Evolutionary conservation across 306 rosid species (phyloP).

Genomic region (Geum urbanum): DNA sequence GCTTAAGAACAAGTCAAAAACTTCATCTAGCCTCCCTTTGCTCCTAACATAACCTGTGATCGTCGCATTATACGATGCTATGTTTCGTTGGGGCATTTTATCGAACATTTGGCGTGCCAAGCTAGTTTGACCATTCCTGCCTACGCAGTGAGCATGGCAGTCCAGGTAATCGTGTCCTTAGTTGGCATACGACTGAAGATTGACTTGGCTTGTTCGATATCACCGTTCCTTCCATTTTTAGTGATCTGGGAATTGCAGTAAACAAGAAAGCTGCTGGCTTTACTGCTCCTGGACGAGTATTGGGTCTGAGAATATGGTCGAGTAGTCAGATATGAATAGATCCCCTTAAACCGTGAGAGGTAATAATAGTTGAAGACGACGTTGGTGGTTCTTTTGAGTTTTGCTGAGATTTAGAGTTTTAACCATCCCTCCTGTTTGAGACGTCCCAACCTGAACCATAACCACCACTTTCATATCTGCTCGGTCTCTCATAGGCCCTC

Average conservation of each 20-base stretch:
- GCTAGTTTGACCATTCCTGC: conserved; percentile 42
- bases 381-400: not conserved
- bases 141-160: conserved; percentile 79
- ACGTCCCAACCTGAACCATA: no score
- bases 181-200: conserved; percentile 52
- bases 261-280: conserved; percentile 39
- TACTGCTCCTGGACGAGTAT: not conserved
- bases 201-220: conserved; percentile 51
- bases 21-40: conserved; percentile 40
- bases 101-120: conserved; percentile 61
- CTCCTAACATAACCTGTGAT: conserved; percentile 56
- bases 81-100: conserved; percentile 51
- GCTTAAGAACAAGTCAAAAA: conserved; percentile 42
- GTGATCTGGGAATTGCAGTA: conserved; percentile 58
- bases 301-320: conserved; percentile 4
- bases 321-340: conserved; percentile 4
- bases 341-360: conserved; percentile 8
- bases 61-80: conserved; percentile 76
- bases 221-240: conserved; percentile 55
- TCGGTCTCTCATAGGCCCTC: no score
- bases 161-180: conserved; percentile 61
- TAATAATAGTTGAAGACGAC: not conserved
- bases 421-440: no score
- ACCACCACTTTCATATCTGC: no score
- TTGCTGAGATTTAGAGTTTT: not conserved